Conservation (phyloP, 2,329 filamentous ascomycete species). For the Monosporascus sp. region DNA sequence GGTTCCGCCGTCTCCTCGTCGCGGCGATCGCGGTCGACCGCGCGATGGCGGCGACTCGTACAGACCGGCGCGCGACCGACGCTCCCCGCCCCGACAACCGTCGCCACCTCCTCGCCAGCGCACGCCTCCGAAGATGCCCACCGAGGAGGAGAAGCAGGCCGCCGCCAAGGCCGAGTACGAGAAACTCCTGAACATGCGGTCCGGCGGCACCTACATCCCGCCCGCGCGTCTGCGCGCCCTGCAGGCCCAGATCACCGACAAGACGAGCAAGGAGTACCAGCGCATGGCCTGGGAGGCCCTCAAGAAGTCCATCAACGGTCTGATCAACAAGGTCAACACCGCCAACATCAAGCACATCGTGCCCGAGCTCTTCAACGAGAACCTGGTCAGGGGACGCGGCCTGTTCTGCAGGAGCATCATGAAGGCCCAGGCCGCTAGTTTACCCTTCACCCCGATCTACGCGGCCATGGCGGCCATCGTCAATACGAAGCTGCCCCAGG, state of each 20-base stretch:
- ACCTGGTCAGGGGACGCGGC: constrained; percentile 83
- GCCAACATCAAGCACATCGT: constrained; percentile 98
- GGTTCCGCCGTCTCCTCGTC: constrained; percentile 24
- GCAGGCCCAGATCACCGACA: constrained; percentile 95
- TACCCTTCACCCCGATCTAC: constrained; percentile 95
- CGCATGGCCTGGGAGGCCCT: constrained; percentile 98
- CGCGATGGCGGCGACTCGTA: constrained; percentile 48
- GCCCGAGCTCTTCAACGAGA: constrained; percentile 92
- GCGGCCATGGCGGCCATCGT: constrained; percentile 94
- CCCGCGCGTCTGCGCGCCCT: constrained; percentile 84
- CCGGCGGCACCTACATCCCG: constrained; percentile 93
- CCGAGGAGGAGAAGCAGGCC: constrained; percentile 80
- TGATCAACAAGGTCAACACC: constrained; percentile 99
- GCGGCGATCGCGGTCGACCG: constrained; percentile 24
- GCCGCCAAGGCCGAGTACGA: constrained; percentile 90
- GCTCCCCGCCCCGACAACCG: constrained; percentile 11
- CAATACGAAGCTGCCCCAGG: constrained; percentile 93
- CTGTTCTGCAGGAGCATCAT: constrained; percentile 95
- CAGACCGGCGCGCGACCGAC: constrained; percentile 32
- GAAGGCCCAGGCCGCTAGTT: constrained; percentile 94
- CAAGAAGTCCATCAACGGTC: constrained; percentile 97
- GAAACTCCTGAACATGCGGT: constrained; percentile 86
- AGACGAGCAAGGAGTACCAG: constrained; percentile 93
- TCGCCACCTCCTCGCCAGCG: constrained; percentile 17
- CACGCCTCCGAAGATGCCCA: constrained; percentile 34